Evolutionary conservation across 371 early-diverging fungal species (phyloP).

Genomic region (Mortierella sp.): DNA sequence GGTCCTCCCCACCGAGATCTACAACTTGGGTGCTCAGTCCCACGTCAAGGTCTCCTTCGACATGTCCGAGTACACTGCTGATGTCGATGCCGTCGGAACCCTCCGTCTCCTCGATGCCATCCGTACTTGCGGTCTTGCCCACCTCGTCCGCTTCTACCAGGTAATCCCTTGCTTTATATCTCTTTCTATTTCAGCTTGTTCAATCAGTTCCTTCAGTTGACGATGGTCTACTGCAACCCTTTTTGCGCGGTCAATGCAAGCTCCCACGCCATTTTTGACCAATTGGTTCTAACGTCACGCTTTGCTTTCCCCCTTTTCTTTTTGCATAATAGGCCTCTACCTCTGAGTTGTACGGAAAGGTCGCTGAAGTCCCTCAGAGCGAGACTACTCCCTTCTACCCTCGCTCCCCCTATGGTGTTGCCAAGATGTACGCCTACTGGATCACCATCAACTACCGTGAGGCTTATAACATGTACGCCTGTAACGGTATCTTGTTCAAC

Average conservation of each 20-base stretch:
- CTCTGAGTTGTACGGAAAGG: conserved; percentile 90
- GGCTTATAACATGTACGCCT: conserved; percentile 87
- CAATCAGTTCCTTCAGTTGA: background rate
- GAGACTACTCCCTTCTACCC: conserved; percentile 94
- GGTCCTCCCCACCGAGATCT: too few species aligned
- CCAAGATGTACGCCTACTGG: conserved; percentile 91
- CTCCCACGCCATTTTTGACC: too few species aligned
- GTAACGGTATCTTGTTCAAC: conserved; percentile 92
- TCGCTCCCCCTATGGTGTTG: conserved; percentile 91
- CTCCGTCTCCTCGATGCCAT: conserved; percentile 89
- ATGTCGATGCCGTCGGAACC: conserved; percentile 90
- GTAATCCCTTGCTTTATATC: too few species aligned
- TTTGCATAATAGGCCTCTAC: conserved; percentile 74
- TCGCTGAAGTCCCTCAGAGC: conserved; percentile 86
- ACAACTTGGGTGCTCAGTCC: conserved; percentile 84
- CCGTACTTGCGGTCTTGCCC: conserved; percentile 81
- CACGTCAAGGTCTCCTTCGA: conserved; percentile 93
- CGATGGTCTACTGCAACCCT: background rate
- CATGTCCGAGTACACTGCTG: conserved; percentile 92
- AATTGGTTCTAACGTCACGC: background rate
- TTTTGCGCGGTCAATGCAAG: background rate
- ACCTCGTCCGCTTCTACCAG: conserved; percentile 87
- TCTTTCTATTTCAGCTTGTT: too few species aligned
- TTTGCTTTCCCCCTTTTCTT: background rate
- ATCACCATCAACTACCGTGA: conserved; percentile 90